A percentile compares a stretch with the other conserved stretches of the same genome.
Conservation (phyloP, 73 alveolate genomes). For the Effrenium voratum region DNA sequence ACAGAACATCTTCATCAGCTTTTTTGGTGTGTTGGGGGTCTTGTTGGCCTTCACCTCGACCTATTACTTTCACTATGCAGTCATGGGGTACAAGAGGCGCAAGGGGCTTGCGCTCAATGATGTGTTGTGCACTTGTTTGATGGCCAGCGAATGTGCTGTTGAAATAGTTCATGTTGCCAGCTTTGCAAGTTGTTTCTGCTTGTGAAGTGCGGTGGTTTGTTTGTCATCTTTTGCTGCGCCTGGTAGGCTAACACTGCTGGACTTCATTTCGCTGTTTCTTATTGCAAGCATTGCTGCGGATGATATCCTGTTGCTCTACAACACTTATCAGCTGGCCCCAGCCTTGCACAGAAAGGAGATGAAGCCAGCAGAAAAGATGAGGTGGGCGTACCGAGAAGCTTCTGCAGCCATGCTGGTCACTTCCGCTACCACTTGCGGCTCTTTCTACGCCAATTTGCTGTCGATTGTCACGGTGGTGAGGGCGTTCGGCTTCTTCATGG, state of each 20-base stretch:
- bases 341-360: neutral
- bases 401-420: constrained; percentile 82
- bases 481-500: constrained; percentile 84
- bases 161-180: too few relatives aligned
- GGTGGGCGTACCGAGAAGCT: constrained; percentile 69
- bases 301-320: constrained; percentile 60
- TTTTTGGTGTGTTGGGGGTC: constrained; percentile 46
- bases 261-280: constrained; percentile 43
- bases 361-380: constrained; percentile 27
- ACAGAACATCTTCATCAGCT: constrained; percentile 37
- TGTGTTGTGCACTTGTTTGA: too few relatives aligned
- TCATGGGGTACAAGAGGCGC: constrained; percentile 79
- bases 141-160: too few relatives aligned
- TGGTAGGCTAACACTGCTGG: constrained; percentile 48
- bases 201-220: too few relatives aligned
- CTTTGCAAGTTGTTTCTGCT: too few relatives aligned
- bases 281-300: constrained; percentile 65
- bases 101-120: too few relatives aligned
- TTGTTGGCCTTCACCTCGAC: constrained; percentile 25
- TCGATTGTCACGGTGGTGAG: constrained; percentile 24
- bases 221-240: too few relatives aligned
- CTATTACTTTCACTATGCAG: constrained; percentile 59
- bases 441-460: constrained; percentile 60
- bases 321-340: constrained; percentile 27
- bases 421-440: constrained; percentile 59